Conservation (phyloP, 176 grass and related monocot genomes). For the Avena eriantha region DNA sequence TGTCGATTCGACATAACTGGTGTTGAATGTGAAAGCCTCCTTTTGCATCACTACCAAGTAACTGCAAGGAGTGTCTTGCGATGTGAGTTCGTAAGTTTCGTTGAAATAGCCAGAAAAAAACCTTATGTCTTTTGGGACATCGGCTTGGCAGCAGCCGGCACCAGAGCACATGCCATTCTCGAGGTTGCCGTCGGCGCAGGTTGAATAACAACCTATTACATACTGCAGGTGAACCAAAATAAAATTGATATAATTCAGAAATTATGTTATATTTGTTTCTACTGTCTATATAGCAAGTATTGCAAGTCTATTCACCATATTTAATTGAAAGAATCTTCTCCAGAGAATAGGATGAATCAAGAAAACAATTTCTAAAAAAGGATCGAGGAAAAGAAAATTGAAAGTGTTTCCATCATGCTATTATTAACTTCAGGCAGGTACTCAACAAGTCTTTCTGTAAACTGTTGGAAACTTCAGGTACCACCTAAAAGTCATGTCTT, state of each 20-base stretch:
- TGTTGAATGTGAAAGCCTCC: background rate
- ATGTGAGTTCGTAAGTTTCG: background rate
- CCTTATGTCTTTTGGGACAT: background rate
- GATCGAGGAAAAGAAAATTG: too few species aligned
- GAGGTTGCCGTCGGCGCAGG: background rate
- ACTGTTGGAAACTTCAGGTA: too few species aligned
- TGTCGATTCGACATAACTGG: background rate
- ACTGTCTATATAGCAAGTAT: background rate
- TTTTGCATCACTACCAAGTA: conserved; percentile 30
- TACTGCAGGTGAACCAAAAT: background rate
- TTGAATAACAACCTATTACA: background rate
- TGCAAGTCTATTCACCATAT: background rate
- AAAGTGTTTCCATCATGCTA: too few species aligned
- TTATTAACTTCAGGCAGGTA: too few species aligned
- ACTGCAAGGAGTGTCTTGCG: background rate
- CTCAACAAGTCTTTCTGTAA: too few species aligned
- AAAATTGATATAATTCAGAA: background rate
- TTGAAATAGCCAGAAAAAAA: background rate
- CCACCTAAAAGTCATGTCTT: too few species aligned
- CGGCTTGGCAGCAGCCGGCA: conserved; percentile 38
- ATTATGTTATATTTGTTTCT: background rate
- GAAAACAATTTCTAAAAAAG: too few species aligned
- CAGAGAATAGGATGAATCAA: too few species aligned
- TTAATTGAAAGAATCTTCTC: background rate
- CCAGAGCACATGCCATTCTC: conserved; percentile 39